These are phyloP conservation scores for Graphium sp. DNA, from an alignment of 2,329 filamentous ascomycete genomes.

Conservation along the genomic window DNA sequence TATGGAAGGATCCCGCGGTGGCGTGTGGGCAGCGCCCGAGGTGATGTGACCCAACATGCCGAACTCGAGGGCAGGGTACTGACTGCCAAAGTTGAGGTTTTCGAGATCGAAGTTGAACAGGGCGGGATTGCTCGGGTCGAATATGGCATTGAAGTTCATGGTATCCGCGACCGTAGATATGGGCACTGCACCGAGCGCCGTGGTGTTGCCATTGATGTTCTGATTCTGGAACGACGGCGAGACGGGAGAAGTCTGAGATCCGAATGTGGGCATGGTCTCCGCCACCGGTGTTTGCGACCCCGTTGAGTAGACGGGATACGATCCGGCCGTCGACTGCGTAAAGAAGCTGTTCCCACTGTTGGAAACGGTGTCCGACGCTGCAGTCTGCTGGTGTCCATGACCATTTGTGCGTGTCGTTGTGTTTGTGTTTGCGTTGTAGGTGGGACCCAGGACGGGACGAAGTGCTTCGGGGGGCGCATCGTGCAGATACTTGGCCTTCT, in stretches of 20 bases:
- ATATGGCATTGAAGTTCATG: conserved; percentile 45
- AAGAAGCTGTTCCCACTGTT: conserved; percentile 27
- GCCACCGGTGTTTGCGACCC: conserved; percentile 25
- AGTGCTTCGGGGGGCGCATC: conserved; percentile 84
- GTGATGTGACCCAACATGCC: conserved; percentile 95
- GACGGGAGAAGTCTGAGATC: conserved; percentile 53
- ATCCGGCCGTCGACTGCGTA: conserved; percentile 23
- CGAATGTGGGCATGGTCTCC: conserved; percentile 34
- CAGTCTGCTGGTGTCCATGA: conserved; percentile 28
- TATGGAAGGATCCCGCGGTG: conserved; percentile 44
- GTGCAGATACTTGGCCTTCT: conserved; percentile 98
- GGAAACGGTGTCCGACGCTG: conserved; percentile 23
- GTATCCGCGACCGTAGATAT: conserved; percentile 29
- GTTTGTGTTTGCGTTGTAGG: conserved; percentile 42
- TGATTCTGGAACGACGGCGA: conserved; percentile 52
- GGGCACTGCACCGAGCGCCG: conserved; percentile 28
- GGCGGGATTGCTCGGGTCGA: conserved; percentile 82
- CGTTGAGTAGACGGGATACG: conserved; percentile 33
- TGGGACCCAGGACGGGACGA: conserved; percentile 65
- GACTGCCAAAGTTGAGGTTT: conserved; percentile 56
- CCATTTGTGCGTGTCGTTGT: conserved; percentile 24
- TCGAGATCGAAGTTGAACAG: conserved; percentile 94
- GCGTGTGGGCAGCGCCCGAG: conserved; percentile 69
- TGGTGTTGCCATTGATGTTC: conserved; percentile 28
- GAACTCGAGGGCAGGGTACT: conserved; percentile 91